Base-by-base conservation (phyloP, 2,329 filamentous ascomycete species). In the Penicillium brasilianum region DNA sequence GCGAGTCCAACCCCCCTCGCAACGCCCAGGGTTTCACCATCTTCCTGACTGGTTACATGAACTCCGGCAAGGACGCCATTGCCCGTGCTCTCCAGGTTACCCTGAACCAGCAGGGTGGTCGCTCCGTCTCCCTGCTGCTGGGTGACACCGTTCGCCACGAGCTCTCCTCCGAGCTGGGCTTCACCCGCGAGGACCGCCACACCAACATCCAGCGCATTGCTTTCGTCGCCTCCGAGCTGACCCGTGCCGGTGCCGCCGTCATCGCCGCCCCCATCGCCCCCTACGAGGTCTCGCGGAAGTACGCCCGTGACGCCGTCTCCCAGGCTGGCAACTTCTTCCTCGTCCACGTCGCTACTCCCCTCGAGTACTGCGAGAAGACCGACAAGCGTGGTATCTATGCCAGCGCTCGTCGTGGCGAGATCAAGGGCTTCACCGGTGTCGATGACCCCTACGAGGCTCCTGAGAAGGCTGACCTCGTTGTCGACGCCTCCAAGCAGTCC, bases 351-450 rank as follows among this genome's bases (percentile, higher is more conserved):
- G 92, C 92, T 43, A 99, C 95, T 50, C 88, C 92, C 28, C 88
- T 99, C 65, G 93, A 96, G 82, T 88, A 94, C 82, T 91, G 89
- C 76, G 95, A 99, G 86, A 92, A 91, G 87, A 97, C 92, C 32
- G 95, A 99, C 80, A 93, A 92, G 84, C 86, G 90, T 63, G 95
- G 95, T 62, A 89, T 97, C 74, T 99, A 98, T 80, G 85, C 85
- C 68, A 87, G 87, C 76, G 95, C 95, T 43, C 87, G 95, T 65
- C 85, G 84, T 20, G 95, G 95, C 60, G 91, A 97, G 83, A 96
- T 99, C 80, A 95, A 93, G 87, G 93, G 93, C 66, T 99, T 99
- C 86, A 99, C 95, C 8, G 95, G 95, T 72, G 93, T 99, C 59
- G 94, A 98, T 76, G 94, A 98, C 82, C 93, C 95, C 52, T 99